Base-by-base conservation (phyloP, 108 stramenopile genomes). In the Nitzschia putrida region DNA sequence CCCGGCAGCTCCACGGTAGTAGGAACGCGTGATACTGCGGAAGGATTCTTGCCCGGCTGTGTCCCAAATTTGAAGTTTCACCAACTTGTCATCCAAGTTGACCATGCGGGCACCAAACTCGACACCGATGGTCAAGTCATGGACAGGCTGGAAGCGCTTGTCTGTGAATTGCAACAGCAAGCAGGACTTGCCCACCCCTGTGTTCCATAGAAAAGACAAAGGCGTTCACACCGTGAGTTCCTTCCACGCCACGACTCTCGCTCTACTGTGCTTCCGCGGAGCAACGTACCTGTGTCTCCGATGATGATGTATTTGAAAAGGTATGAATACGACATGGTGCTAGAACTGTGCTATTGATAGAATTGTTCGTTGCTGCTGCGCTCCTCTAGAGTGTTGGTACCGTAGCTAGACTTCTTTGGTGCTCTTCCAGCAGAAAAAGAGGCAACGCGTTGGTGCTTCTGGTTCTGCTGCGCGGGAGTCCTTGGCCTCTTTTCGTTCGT, bases 131-230 rank as follows among this genome's bases (percentile, higher is more conserved):
- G 99, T 98, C 54, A 99, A 85, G 68, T 99, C 99, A 64, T 99
- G 98, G 20, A 98, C 97, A 13, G 97, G 97, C 71, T 98, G 97
- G 82, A 99, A 99, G 41, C 99, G 92, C 81, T 98, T 98, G 86
- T 99, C 99, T 34, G 98, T 99, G 88, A 99, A 99, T 81, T 99
- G 99, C 59, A 99, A 83, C 47, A 99, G 87, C 78, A 99, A 88
- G 74, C 99, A 99, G 8, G 97, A 98, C 76, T 99, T 99, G 14
- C 99, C 99, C 25, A 99, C 99, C 21, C 99, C 97, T 97, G 77
- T 7, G 23, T 22, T 13, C 6, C 49, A 50, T 50, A 20, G 49
- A 16, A 50, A 50, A 50, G 1, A 18, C 49, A 50, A 50, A 50
- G 1, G 3, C 49, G 16, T 50, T 20, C 49, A 16, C 16, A 50